A percentile compares a stretch with the other conserved stretches of the same genome.
phyloP scores from a whole-genome alignment of 306 rosid genomes.

The Cucumis hystrix region DNA sequence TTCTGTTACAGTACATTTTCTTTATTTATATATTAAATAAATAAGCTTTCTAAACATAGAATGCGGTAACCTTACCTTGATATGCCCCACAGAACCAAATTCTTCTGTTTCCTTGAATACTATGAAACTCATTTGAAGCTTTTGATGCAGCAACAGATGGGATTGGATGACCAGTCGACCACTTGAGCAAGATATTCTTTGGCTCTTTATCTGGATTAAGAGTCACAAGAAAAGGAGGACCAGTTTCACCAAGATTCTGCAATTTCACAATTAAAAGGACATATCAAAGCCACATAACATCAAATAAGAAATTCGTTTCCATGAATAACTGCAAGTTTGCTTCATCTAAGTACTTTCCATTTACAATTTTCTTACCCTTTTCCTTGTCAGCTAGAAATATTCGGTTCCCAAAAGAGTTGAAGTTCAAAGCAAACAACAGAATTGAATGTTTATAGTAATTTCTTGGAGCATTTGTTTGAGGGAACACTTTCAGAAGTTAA shows the following conservation, averaged over 20 bases:
- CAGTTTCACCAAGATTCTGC: slow-evolving; percentile 63
- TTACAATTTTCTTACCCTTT: background rate
- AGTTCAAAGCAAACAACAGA: background rate
- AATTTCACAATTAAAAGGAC: background rate
- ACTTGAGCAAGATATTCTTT: slow-evolving; percentile 45
- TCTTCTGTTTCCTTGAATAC: slow-evolving; percentile 79
- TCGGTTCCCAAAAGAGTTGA: background rate
- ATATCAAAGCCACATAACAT: background rate
- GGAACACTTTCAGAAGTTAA: background rate
- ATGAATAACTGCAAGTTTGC: background rate
- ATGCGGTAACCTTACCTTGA: slow-evolving; percentile 28
- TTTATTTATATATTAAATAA: background rate
- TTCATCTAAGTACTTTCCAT: background rate
- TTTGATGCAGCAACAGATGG: slow-evolving; percentile 79
- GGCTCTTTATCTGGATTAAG: slow-evolving; percentile 71
- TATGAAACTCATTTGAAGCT: slow-evolving; percentile 49
- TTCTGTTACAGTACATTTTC: background rate
- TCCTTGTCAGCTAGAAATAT: background rate
- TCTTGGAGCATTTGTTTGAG: background rate
- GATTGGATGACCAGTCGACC: slow-evolving; percentile 73
- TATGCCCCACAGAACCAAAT: slow-evolving; percentile 93
- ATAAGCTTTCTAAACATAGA: background rate
- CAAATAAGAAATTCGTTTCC: background rate
- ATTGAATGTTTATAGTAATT: background rate
- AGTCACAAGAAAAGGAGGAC: slow-evolving; percentile 62